Percentiles rank a stretch among this genome's conserved stretches.
These are phyloP conservation scores for Hypericum perforatum DNA, from an alignment of 345 rosid species.

Conservation along the genomic window DNA sequence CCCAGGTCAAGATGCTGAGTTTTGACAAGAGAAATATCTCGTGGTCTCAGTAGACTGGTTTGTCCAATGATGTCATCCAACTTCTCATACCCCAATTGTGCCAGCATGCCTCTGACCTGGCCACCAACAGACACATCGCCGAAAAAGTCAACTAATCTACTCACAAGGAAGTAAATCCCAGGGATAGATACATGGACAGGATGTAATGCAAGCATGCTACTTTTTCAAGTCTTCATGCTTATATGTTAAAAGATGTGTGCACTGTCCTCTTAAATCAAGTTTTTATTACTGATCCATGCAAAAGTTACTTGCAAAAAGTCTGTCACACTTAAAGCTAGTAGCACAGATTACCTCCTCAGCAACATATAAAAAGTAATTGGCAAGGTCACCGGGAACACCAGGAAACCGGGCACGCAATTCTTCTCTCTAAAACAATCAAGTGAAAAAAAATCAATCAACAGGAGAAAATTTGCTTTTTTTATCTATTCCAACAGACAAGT, in stretches of 20 bases:
- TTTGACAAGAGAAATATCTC: constrained; percentile 92
- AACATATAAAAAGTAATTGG: constrained; percentile 82
- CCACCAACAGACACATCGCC: constrained; percentile 7
- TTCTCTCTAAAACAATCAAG: constrained; percentile 50
- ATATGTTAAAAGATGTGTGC: no score
- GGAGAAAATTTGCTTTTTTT: constrained; percentile 4
- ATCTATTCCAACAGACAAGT: constrained; percentile 4
- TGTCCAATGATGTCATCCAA: constrained; percentile 86
- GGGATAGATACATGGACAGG: neutral
- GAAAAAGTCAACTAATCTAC: neutral
- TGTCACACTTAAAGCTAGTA: neutral
- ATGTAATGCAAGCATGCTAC: no score
- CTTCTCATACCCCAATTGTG: constrained; percentile 84
- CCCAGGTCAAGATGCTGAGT: constrained; percentile 94
- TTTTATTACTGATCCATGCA: neutral
- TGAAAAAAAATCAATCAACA: constrained; percentile 9
- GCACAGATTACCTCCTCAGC: constrained; percentile 83
- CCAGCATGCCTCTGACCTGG: constrained; percentile 93
- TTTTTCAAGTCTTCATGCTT: no score
- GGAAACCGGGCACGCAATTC: constrained; percentile 98
- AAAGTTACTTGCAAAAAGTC: constrained; percentile 8
- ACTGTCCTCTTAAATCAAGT: neutral
- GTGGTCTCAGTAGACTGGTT: constrained; percentile 61
- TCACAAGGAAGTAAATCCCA: neutral
- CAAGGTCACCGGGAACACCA: constrained; percentile 98